Evolutionary conservation across 306 rosid genomes (phyloP).

Genomic region (Cyclanthera cordifolia): DNA sequence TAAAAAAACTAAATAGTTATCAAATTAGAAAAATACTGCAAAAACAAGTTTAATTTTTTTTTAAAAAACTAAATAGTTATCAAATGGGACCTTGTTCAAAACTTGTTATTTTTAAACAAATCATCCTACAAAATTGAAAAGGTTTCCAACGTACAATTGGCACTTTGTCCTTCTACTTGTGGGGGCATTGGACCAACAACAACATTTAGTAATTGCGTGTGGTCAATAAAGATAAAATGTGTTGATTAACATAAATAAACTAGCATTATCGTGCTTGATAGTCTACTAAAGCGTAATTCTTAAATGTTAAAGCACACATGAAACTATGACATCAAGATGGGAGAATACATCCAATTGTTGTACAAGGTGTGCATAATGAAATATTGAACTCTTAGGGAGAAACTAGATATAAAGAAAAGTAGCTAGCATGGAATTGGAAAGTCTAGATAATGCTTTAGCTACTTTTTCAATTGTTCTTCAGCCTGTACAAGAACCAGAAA

Average conservation of each 20-base stretch:
- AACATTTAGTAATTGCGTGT: not conserved
- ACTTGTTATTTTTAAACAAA: not conserved
- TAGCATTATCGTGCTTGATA: not conserved
- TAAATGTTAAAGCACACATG: not conserved
- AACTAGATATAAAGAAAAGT: not conserved
- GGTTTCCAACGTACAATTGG: not conserved
- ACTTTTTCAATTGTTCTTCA: conserved; percentile 20
- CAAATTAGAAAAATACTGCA: too few relatives aligned
- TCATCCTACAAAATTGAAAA: not conserved
- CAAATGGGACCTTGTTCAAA: too few relatives aligned
- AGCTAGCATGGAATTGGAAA: not conserved
- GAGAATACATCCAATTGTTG: not conserved
- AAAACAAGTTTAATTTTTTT: too few relatives aligned
- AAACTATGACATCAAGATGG: not conserved
- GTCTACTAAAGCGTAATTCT: not conserved
- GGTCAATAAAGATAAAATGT: not conserved
- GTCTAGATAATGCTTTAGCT: not conserved
- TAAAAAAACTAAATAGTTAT: too few relatives aligned
- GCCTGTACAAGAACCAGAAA: conserved; percentile 94
- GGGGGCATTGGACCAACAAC: not conserved
- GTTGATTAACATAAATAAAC: not conserved
- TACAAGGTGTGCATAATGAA: not conserved
- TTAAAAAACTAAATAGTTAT: too few relatives aligned
- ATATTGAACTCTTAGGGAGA: not conserved
- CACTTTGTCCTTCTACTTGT: not conserved